Conservation (phyloP, 495 filamentous ascomycete species). For the Emericellopsis terricola region DNA sequence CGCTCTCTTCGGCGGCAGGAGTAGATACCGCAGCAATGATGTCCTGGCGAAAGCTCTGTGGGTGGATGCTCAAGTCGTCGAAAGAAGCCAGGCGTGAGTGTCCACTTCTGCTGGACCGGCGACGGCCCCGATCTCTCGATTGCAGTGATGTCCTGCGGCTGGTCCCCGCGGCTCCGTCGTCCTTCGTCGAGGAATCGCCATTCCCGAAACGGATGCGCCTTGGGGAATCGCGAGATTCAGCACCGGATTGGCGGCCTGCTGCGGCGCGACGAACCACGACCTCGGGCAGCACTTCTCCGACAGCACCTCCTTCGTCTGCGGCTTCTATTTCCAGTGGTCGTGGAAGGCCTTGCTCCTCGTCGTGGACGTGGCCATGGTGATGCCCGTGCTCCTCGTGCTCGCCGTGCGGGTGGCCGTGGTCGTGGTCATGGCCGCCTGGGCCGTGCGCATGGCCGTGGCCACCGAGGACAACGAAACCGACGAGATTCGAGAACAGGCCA, state of each 20-base stretch:
- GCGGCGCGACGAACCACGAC: constrained; percentile 14
- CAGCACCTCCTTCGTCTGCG: constrained; percentile 14
- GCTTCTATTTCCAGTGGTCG: constrained; percentile 6
- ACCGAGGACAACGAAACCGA: constrained; percentile 79
- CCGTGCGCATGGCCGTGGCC: constrained; percentile 84
- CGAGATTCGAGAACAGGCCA: constrained; percentile 75
- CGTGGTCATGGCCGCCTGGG: constrained; percentile 30
- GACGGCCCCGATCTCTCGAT: constrained; percentile 24
- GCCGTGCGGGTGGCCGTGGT: constrained; percentile 21
- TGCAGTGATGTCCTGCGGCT: constrained; percentile 11
- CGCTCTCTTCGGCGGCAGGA: constrained; percentile 22
- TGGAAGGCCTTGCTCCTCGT: constrained; percentile 19
- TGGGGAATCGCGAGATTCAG: constrained; percentile 10
- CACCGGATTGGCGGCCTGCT: not conserved
- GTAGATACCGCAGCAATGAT: constrained; percentile 57
- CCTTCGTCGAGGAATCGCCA: constrained; percentile 2
- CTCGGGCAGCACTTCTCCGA: constrained; percentile 25
- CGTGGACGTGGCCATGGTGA: constrained; percentile 18
- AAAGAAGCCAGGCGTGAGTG: constrained; percentile 34
- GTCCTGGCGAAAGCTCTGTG: constrained; percentile 76
- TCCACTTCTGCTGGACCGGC: constrained; percentile 32
- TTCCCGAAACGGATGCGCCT: constrained; percentile 15
- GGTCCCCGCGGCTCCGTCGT: constrained; percentile 14
- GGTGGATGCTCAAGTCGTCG: constrained; percentile 69
- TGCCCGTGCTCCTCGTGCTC: constrained; percentile 17